Evolutionary conservation across 371 early-diverging fungal species (phyloP).

Genomic region (Choanephora cucurbitarum): DNA sequence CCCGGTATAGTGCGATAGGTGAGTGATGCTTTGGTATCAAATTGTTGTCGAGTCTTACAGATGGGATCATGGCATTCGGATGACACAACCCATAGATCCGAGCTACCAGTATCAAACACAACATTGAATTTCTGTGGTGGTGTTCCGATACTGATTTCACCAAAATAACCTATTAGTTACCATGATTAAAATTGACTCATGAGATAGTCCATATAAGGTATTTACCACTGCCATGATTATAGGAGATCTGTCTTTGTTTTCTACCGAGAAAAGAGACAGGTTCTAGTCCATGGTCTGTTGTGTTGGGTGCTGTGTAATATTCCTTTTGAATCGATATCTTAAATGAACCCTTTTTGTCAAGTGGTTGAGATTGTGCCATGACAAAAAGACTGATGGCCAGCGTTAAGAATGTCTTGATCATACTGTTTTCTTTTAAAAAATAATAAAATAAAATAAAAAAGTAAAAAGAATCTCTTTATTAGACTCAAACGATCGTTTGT

Average conservation of each 20-base stretch:
- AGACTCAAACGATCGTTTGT: too few relatives aligned
- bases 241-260: conserved; percentile 41
- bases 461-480: too few relatives aligned
- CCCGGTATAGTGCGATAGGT: conserved; percentile 12
- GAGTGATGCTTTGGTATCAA: conserved; percentile 8
- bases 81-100: conserved; percentile 90
- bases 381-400: conserved; percentile 5
- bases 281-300: too few relatives aligned
- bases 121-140: conserved; percentile 70
- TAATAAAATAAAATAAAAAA: neutral
- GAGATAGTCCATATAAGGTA: neutral
- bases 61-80: conserved; percentile 79
- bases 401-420: neutral
- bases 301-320: neutral
- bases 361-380: conserved; percentile 12
- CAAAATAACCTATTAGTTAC: conserved; percentile 55
- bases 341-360: conserved; percentile 4
- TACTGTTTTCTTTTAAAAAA: neutral
- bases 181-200: too few relatives aligned
- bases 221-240: conserved; percentile 48
- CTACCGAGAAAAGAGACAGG: conserved; percentile 24
- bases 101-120: conserved; percentile 79
- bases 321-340: conserved; percentile 13
- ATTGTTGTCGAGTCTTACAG: conserved; percentile 30
- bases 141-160: conserved; percentile 62